A percentile compares a stretch with the other conserved stretches of the same genome.
Conservation (phyloP, 768 basidiomycete genomes). For the Naganishia antarctica region DNA sequence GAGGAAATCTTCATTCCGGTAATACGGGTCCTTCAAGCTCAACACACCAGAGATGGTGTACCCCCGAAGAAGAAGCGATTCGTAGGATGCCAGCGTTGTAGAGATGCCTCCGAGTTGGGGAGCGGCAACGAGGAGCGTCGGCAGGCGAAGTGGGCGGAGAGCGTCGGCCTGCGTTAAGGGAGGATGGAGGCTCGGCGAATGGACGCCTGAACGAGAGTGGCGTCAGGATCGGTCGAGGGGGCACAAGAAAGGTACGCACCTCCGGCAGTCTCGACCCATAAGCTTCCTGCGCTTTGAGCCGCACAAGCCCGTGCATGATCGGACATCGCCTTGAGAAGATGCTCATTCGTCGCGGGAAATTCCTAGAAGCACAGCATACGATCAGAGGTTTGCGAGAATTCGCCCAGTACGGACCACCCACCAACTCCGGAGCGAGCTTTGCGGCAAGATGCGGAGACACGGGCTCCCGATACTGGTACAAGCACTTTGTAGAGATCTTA, state of each 20-base stretch:
- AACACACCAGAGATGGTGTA: conserved; percentile 80
- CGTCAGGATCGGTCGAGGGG: neutral
- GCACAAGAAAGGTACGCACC: conserved; percentile 50
- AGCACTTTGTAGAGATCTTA: conserved; percentile 61
- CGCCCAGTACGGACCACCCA: conserved; percentile 30
- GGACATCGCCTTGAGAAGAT: conserved; percentile 63
- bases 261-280: conserved; percentile 93
- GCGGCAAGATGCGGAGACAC: conserved; percentile 91
- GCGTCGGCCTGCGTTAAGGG: conserved; percentile 75
- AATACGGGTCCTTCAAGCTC: conserved; percentile 78
- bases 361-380: conserved; percentile 32
- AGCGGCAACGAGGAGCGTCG: conserved; percentile 80
- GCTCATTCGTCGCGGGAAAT: conserved; percentile 60
- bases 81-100: conserved; percentile 84
- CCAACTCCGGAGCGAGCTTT: conserved; percentile 46
- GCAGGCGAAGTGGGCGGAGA: conserved; percentile 80
- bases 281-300: conserved; percentile 48
- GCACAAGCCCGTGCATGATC: conserved; percentile 61
- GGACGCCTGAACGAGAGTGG: conserved; percentile 54
- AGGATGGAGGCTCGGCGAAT: conserved; percentile 76
- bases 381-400: neutral
- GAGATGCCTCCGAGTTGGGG: conserved; percentile 90
- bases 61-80: conserved; percentile 82
- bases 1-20: conserved; percentile 81
- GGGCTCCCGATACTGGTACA: conserved; percentile 79